A percentile compares a stretch with the other conserved stretches of the same genome.
phyloP scores from a whole-genome alignment of 176 grass and related monocot species.

The Juncus effusus region DNA sequence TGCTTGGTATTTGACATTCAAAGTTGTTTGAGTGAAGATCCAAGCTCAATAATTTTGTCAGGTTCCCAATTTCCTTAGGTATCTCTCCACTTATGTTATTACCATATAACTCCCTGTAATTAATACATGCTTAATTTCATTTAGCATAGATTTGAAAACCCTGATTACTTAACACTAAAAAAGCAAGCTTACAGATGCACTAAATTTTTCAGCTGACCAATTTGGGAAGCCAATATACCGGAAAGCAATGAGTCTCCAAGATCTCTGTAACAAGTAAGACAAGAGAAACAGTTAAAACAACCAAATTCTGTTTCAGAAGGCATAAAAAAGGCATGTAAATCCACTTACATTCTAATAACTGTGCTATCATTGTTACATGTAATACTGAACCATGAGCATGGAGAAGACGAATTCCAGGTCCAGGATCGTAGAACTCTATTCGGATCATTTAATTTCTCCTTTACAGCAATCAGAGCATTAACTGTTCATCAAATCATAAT shows the following conservation, averaged over 20 bases:
- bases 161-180: no score
- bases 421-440: constrained; percentile 29
- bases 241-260: constrained; percentile 22
- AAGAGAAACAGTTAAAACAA: no score
- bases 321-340: neutral
- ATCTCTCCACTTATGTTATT: constrained; percentile 69
- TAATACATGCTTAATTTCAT: constrained; percentile 15
- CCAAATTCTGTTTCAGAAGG: neutral
- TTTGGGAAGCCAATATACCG: constrained; percentile 21
- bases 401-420: constrained; percentile 8
- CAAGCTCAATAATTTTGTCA: constrained; percentile 74
- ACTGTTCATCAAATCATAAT: constrained; percentile 12
- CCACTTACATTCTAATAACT: constrained; percentile 30
- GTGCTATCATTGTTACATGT: constrained; percentile 30
- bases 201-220: constrained; percentile 29
- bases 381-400: constrained; percentile 29
- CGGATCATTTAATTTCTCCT: constrained; percentile 27
- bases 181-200: constrained; percentile 18
- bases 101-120: constrained; percentile 67
- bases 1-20: constrained; percentile 44
- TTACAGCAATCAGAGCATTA: constrained; percentile 22
- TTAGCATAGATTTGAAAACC: neutral
- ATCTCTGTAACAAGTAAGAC: constrained; percentile 1
- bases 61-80: constrained; percentile 60
- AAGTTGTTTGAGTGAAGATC: constrained; percentile 71